Conservation (phyloP, 345 rosid genomes). For the Microthlaspi erraticum region DNA sequence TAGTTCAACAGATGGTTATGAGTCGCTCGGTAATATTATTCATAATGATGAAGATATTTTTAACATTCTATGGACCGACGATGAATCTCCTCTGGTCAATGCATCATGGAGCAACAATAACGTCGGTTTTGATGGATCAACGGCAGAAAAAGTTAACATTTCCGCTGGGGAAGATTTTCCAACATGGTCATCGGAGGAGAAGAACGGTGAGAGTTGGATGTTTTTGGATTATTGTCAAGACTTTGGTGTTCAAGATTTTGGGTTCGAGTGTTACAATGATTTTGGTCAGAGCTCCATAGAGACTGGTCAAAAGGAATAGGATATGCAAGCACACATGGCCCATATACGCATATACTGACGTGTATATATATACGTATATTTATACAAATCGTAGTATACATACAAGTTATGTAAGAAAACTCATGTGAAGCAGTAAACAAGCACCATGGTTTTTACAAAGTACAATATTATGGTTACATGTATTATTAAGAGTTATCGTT, state of each 20-base stretch:
- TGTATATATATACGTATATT: neutral
- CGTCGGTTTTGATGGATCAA: neutral
- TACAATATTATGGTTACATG: neutral
- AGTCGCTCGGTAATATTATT: conserved; percentile 51
- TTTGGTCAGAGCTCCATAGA: conserved; percentile 26
- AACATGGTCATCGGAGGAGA: conserved; percentile 41
- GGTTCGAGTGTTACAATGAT: conserved; percentile 49
- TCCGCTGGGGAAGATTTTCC: neutral
- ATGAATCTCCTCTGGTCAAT: conserved; percentile 40
- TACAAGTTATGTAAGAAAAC: conserved; percentile 13
- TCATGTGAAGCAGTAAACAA: conserved; percentile 28
- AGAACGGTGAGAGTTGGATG: conserved; percentile 27
- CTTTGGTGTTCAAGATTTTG: conserved; percentile 80
- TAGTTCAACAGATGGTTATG: conserved; percentile 24
- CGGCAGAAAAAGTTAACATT: neutral
- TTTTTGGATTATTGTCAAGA: conserved; percentile 59
- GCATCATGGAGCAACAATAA: conserved; percentile 35
- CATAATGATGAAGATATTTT: conserved; percentile 60
- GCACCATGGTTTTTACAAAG: conserved; percentile 24
- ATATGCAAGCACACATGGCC: neutral
- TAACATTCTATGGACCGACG: conserved; percentile 65
- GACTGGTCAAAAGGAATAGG: conserved; percentile 13
- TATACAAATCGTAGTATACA: neutral
- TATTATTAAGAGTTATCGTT: neutral
- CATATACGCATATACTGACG: neutral